phyloP scores from a whole-genome alignment of 306 rosid genomes.

The Psophocarpus tetragonolobus region DNA sequence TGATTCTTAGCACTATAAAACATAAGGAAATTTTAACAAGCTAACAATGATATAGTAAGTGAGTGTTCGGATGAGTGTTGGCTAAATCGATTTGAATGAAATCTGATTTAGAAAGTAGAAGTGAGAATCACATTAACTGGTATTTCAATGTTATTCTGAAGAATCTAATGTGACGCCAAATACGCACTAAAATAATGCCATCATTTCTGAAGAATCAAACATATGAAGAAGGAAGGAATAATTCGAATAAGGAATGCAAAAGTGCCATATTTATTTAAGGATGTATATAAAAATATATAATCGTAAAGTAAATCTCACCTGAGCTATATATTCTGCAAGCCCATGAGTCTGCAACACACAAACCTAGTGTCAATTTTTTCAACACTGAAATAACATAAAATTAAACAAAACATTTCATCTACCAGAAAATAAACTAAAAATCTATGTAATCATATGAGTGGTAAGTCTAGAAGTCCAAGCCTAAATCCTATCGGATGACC shows the following conservation, averaged over 20 bases:
- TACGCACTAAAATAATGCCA: slow-evolving; percentile 6
- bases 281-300: background rate
- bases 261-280: slow-evolving; percentile 3
- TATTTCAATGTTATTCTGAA: too few relatives aligned
- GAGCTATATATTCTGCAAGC: slow-evolving; percentile 95
- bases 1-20: slow-evolving; percentile 21
- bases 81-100: too few relatives aligned
- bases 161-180: too few relatives aligned
- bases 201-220: slow-evolving; percentile 24
- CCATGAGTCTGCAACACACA: slow-evolving; percentile 79
- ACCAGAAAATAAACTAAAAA: slow-evolving; percentile 2
- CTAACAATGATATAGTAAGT: background rate
- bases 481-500: slow-evolving; percentile 17
- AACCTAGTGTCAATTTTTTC: slow-evolving; percentile 40
- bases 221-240: slow-evolving; percentile 22
- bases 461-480: slow-evolving; percentile 3
- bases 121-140: too few relatives aligned
- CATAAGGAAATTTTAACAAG: slow-evolving; percentile 17
- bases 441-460: background rate
- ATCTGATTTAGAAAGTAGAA: too few relatives aligned
- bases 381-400: background rate
- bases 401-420: slow-evolving; percentile 7
- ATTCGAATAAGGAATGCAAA: slow-evolving; percentile 7
- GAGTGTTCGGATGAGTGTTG: too few relatives aligned
- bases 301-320: slow-evolving; percentile 62